A percentile compares a stretch with the other conserved stretches of the same genome.
These are phyloP conservation scores for Capsella bursapastoris DNA, from an alignment of 345 rosid species.

Conservation along the genomic window DNA sequence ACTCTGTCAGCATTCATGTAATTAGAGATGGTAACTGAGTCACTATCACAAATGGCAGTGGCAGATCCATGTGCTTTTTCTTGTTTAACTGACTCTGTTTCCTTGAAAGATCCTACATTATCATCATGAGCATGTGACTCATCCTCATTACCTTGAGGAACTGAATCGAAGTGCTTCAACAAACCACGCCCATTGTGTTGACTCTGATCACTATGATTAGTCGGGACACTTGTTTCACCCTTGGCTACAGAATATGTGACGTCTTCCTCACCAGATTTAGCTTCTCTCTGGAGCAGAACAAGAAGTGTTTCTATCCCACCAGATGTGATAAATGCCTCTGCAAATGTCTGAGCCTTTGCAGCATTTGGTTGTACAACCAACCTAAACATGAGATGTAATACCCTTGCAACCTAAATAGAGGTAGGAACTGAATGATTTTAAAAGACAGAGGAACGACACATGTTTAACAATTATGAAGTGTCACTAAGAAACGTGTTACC, in stretches of 20 bases:
- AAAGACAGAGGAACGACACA: slow-evolving; percentile 6
- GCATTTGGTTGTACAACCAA: slow-evolving; percentile 92
- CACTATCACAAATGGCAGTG: slow-evolving; percentile 42
- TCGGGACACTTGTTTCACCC: slow-evolving; percentile 44
- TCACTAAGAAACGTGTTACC: slow-evolving; percentile 48
- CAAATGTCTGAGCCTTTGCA: slow-evolving; percentile 71
- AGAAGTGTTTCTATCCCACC: slow-evolving; percentile 98
- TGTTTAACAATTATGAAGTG: not conserved
- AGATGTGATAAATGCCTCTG: slow-evolving; percentile 75
- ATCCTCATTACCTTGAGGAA: slow-evolving; percentile 32
- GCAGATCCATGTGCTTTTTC: slow-evolving; percentile 49
- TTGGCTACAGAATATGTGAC: slow-evolving; percentile 42
- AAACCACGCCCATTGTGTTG: slow-evolving; percentile 40
- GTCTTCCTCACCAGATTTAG: slow-evolving; percentile 71
- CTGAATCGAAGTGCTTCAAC: slow-evolving; percentile 48
- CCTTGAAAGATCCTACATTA: slow-evolving; percentile 45
- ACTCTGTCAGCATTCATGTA: slow-evolving; percentile 53
- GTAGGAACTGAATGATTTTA: slow-evolving; percentile 14
- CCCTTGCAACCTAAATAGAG: slow-evolving; percentile 76
- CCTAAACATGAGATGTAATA: slow-evolving; percentile 84
- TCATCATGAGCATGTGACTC: slow-evolving; percentile 44
- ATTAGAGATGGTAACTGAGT: slow-evolving; percentile 46
- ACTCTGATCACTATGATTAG: slow-evolving; percentile 49
- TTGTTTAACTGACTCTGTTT: slow-evolving; percentile 43
- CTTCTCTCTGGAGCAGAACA: slow-evolving; percentile 92